A percentile compares a stretch with the other conserved stretches of the same genome.
phyloP scores from a whole-genome alignment of 108 stramenopile species.

The Epithemia pelagica region DNA sequence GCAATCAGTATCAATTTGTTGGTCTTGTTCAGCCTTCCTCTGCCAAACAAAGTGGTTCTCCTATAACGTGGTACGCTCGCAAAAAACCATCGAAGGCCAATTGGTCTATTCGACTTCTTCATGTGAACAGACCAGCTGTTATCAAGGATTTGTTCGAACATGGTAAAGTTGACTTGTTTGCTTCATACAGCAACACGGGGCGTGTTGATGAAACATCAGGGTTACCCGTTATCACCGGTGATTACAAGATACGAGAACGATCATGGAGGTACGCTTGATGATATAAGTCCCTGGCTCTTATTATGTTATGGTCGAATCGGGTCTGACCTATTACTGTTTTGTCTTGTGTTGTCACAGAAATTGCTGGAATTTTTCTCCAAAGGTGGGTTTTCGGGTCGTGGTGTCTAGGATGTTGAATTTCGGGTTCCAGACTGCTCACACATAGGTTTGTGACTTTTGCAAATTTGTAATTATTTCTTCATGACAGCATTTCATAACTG shows the following conservation, averaged over 20 bases:
- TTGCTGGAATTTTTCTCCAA: conserved; percentile 80
- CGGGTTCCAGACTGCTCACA: too few species aligned
- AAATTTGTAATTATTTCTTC: too few species aligned
- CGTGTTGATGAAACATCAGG: conserved; percentile 24
- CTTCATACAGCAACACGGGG: conserved; percentile 66
- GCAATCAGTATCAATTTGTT: conserved; percentile 67
- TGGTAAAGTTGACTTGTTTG: conserved; percentile 78
- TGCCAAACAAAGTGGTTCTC: conserved; percentile 12
- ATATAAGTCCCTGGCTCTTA: not conserved
- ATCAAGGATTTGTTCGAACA: conserved; percentile 70
- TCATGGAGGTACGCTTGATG: conserved; percentile 58
- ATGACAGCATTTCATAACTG: conserved; percentile 51
- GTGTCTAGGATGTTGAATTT: not conserved
- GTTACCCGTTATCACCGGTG: conserved; percentile 38
- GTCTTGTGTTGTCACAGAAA: conserved; percentile 35
- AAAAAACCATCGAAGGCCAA: conserved; percentile 59
- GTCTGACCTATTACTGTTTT: too few species aligned
- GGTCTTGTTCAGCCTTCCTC: conserved; percentile 48
- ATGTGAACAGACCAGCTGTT: conserved; percentile 79
- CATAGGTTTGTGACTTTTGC: not conserved
- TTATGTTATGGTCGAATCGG: not conserved
- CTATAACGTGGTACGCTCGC: conserved; percentile 76
- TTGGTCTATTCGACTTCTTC: conserved; percentile 75
- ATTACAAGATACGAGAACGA: conserved; percentile 53
- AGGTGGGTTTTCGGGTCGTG: conserved; percentile 4